These are phyloP conservation scores for Cercospora zeae-maydis DNA, from an alignment of 2,329 filamentous ascomycete species.

Conservation along the genomic window DNA sequence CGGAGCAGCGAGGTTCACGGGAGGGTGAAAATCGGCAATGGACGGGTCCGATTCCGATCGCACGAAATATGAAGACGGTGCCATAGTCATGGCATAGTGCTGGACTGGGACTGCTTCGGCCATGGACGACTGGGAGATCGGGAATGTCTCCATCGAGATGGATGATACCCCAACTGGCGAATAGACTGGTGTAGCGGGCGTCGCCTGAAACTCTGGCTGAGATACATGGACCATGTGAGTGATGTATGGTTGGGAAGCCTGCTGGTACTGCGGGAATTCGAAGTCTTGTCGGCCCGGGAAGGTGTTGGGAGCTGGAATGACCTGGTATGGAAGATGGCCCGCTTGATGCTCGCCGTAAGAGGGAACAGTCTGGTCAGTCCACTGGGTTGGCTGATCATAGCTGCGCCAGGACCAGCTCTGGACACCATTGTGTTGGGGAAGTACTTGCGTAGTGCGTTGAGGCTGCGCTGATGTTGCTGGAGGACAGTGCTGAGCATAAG, in stretches of 20 bases:
- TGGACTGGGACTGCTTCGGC: neutral
- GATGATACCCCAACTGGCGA: constrained; percentile 12
- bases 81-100: constrained; percentile 10
- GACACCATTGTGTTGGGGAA: neutral
- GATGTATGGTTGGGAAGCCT: constrained; percentile 15
- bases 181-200: constrained; percentile 21
- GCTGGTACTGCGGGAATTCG: constrained; percentile 16
- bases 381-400: constrained; percentile 6
- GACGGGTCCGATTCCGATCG: constrained; percentile 11
- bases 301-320: neutral
- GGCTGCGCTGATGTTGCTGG: neutral
- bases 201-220: constrained; percentile 25
- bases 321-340: constrained; percentile 4
- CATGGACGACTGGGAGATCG: constrained; percentile 2
- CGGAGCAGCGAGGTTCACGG: constrained; percentile 5
- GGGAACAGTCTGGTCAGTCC: constrained; percentile 1
- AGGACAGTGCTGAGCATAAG: neutral
- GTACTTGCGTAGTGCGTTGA: constrained; percentile 1
- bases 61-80: constrained; percentile 19
- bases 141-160: constrained; percentile 16
- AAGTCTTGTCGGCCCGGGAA: constrained; percentile 20
- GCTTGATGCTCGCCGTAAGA: constrained; percentile 7
- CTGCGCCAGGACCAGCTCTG: constrained; percentile 6
- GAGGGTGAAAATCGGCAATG: constrained; percentile 16
- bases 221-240: constrained; percentile 20